Evolutionary conservation across 2,329 filamentous ascomycete genomes (phyloP).

Genomic region (Pochonia chlamydosporia): DNA sequence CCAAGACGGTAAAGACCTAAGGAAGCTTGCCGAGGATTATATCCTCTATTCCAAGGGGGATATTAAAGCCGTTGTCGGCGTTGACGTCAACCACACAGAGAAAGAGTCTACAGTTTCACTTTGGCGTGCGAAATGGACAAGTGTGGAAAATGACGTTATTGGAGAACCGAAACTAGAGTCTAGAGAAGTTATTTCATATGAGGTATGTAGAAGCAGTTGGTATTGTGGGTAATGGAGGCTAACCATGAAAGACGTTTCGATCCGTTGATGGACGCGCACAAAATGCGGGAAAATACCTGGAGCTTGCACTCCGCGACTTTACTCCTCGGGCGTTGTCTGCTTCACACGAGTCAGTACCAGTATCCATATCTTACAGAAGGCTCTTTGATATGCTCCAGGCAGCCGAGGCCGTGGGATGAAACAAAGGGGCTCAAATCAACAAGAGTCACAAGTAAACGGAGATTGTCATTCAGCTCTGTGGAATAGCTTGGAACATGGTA

Average conservation of each 20-base stretch:
- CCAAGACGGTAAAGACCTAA: constrained; percentile 12
- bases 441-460: not conserved
- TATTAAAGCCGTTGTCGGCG: constrained; percentile 14
- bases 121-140: not conserved
- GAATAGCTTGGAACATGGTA: too few relatives aligned
- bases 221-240: not conserved
- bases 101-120: not conserved
- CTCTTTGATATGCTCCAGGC: not conserved
- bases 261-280: not conserved
- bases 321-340: not conserved
- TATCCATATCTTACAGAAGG: not conserved
- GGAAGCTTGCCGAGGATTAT: constrained; percentile 13
- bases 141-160: not conserved
- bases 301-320: not conserved
- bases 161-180: not conserved
- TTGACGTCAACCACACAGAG: constrained; percentile 8
- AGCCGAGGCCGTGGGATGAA: not conserved
- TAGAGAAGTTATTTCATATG: not conserved
- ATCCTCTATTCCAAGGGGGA: constrained; percentile 13
- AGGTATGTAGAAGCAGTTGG: not conserved
- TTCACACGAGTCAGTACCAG: not conserved
- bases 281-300: not conserved
- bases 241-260: not conserved
- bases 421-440: not conserved
- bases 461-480: not conserved